Conservation (phyloP, 2,329 filamentous ascomycete species). For the Diaporthe humulicola region DNA sequence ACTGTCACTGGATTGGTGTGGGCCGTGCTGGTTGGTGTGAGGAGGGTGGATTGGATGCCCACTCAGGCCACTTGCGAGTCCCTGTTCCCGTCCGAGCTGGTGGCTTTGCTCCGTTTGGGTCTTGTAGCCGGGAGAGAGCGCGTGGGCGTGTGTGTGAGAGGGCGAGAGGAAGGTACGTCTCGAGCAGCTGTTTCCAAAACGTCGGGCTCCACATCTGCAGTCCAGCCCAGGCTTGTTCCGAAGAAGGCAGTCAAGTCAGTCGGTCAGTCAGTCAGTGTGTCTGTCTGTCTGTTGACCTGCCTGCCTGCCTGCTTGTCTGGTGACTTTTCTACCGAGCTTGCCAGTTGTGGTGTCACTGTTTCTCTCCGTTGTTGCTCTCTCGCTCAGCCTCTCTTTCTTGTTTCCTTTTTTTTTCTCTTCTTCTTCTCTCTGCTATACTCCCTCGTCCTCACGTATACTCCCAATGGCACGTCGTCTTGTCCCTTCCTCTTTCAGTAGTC, state of each 20-base stretch:
- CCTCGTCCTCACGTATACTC: not conserved
- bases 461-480: not conserved
- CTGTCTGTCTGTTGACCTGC: not conserved
- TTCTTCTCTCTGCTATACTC: too few species aligned
- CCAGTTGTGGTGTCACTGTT: not conserved
- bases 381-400: not conserved
- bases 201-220: constrained; percentile 12
- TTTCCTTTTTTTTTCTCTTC: not conserved
- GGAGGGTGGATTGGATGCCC: not conserved
- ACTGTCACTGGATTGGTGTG: constrained; percentile 18
- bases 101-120: not conserved
- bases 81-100: not conserved
- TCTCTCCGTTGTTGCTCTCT: not conserved
- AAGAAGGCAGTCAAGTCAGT: constrained; percentile 13
- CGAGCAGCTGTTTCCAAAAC: not conserved
- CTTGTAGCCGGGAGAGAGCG: not conserved
- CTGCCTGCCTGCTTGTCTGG: not conserved
- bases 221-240: constrained; percentile 9
- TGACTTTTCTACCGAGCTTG: not conserved
- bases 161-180: not conserved
- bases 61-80: not conserved
- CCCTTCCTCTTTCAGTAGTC: constrained; percentile 13
- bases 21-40: not conserved
- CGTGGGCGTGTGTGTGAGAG: not conserved
- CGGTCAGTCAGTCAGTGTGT: not conserved